Conservation (phyloP, 129 eudicot genomes). For the Flaveria brownii region DNA sequence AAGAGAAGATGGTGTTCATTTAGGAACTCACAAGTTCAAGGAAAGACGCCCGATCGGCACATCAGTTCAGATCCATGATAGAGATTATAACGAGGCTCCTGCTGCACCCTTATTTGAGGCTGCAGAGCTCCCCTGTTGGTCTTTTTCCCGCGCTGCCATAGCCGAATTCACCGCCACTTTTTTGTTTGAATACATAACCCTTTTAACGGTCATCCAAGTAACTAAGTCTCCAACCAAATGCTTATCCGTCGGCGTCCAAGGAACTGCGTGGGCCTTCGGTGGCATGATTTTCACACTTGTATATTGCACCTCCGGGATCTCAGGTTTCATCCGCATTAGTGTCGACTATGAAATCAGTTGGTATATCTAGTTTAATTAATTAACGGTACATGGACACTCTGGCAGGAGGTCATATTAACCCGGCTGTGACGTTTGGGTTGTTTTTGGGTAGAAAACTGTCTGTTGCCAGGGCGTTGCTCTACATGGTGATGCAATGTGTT, state of each 20-base stretch:
- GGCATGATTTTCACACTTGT: conserved; percentile 44
- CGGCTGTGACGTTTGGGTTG: conserved; percentile 78
- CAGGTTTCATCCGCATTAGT: conserved; percentile 29
- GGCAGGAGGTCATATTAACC: conserved; percentile 81
- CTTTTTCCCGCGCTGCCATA: conserved; percentile 75
- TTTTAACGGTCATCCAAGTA: conserved; percentile 63
- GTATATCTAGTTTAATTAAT: neutral
- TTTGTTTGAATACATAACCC: conserved; percentile 54
- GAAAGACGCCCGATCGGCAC: conserved; percentile 65
- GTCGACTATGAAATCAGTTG: neutral
- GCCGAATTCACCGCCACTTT: conserved; percentile 78
- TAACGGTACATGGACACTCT: neutral
- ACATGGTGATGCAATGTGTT: conserved; percentile 42
- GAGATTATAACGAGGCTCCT: conserved; percentile 70
- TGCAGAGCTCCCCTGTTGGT: conserved; percentile 72
- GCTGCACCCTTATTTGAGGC: conserved; percentile 72
- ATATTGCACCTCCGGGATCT: conserved; percentile 43
- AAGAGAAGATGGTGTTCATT: conserved; percentile 55
- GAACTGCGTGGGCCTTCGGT: conserved; percentile 48
- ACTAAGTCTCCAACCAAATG: conserved; percentile 48
- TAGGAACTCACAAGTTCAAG: conserved; percentile 66
- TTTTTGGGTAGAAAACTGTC: conserved; percentile 54
- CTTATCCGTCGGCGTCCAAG: conserved; percentile 62
- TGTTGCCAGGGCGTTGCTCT: conserved; percentile 26
- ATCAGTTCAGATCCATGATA: conserved; percentile 65